phyloP scores from a whole-genome alignment of 2,329 filamentous ascomycete species.

The Akanthomyces uredinophilus region DNA sequence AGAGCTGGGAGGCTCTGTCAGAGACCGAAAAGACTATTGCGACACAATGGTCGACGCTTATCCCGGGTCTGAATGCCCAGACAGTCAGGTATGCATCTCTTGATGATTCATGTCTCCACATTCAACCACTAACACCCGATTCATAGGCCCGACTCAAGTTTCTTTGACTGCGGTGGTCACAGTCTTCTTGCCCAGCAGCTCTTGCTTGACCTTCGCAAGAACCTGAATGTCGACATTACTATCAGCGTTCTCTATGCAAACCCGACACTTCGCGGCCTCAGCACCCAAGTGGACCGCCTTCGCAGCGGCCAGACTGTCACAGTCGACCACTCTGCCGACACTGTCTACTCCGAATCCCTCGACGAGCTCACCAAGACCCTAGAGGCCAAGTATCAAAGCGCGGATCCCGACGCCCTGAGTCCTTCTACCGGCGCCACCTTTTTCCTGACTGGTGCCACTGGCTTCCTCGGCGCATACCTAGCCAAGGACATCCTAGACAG shows the following conservation, averaged over 20 bases:
- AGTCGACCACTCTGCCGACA: constrained; percentile 22
- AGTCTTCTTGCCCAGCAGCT: constrained; percentile 63
- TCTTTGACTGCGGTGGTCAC: constrained; percentile 37
- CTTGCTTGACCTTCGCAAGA: constrained; percentile 52
- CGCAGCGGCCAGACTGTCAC: constrained; percentile 11
- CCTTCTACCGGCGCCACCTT: constrained; percentile 46
- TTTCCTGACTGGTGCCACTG: constrained; percentile 76
- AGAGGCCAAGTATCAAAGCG: constrained; percentile 37
- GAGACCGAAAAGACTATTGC: constrained; percentile 36
- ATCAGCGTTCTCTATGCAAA: constrained; percentile 29
- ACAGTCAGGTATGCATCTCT: constrained; percentile 25
- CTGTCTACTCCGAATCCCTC: constrained; percentile 49
- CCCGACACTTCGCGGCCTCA: constrained; percentile 26
- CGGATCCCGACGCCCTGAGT: constrained; percentile 17
- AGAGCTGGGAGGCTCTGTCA: constrained; percentile 47
- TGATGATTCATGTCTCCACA: not conserved
- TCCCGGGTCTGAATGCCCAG: constrained; percentile 61
- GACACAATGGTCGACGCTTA: constrained; percentile 66
- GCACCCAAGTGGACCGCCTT: constrained; percentile 27
- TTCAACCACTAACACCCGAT: constrained; percentile 30
- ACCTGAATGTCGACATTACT: constrained; percentile 24
- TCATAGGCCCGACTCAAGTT: constrained; percentile 47
- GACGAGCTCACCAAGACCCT: constrained; percentile 45
- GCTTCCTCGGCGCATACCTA: constrained; percentile 77
- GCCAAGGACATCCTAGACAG: constrained; percentile 68